Evolutionary conservation across 208 protist species (phyloP).

Genomic region (Trypanosoma rangeli): DNA sequence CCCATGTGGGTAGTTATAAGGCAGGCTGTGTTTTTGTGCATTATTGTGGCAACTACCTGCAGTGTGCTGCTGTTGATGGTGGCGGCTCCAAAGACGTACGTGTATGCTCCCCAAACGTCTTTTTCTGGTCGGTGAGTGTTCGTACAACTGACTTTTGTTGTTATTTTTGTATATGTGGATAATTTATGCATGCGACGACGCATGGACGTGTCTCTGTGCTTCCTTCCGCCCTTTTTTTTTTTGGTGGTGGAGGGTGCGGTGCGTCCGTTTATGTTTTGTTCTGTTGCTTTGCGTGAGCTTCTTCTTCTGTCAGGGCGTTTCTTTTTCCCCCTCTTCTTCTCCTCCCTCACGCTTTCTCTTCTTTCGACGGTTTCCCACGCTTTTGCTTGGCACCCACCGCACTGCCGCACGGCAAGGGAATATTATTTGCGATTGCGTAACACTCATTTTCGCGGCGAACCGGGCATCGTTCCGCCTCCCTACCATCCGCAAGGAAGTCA

Average conservation of each 20-base stretch:
- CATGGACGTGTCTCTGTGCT: not conserved
- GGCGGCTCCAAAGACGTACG: conserved; percentile 35
- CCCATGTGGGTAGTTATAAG: conserved; percentile 61
- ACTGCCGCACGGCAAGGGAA: too few relatives aligned
- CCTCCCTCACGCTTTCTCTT: not conserved
- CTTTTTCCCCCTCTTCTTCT: not conserved
- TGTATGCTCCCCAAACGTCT: conserved; percentile 14
- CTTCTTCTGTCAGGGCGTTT: too few relatives aligned
- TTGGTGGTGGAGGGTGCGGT: not conserved
- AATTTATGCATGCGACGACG: not conserved
- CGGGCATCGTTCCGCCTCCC: too few relatives aligned
- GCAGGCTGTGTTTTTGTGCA: conserved; percentile 44
- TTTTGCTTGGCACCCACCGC: too few relatives aligned
- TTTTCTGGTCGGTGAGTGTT: not conserved
- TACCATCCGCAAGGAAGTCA: too few relatives aligned
- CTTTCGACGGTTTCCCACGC: not conserved
- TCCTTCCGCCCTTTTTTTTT: not conserved
- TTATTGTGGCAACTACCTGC: conserved; percentile 40
- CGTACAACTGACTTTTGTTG: not conserved
- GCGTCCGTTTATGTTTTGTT: not conserved
- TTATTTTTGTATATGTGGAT: not conserved
- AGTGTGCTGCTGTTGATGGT: conserved; percentile 49
- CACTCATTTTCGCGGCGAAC: too few relatives aligned
- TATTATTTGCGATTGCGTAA: too few relatives aligned
- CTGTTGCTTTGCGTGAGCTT: not conserved